A percentile compares a stretch with the other conserved stretches of the same genome.
Conservation (phyloP, 805 yeast species). For the Wickerhamomyces ciferrii region DNA sequence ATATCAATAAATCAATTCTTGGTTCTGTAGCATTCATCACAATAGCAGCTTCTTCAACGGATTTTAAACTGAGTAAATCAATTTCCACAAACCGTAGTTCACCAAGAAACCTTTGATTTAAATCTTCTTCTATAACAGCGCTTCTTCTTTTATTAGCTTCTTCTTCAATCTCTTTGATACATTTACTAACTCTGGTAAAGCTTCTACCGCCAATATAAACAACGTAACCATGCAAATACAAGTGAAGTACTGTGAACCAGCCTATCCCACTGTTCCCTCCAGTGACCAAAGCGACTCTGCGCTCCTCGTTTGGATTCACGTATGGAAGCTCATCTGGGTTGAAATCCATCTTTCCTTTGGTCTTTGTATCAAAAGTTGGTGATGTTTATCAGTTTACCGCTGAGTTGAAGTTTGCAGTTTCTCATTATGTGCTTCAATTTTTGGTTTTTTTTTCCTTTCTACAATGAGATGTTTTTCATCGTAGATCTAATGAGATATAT, state of each 20-base stretch:
- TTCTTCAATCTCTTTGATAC: constrained; percentile 44
- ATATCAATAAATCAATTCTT: constrained; percentile 54
- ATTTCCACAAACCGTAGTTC: constrained; percentile 42
- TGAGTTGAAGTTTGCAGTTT: too few relatives aligned
- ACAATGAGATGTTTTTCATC: too few relatives aligned
- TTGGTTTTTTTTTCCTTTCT: too few relatives aligned
- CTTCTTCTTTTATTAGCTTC: constrained; percentile 36
- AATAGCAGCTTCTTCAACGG: constrained; percentile 41
- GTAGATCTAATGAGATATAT: too few relatives aligned
- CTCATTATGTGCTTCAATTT: too few relatives aligned
- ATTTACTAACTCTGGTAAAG: constrained; percentile 43
- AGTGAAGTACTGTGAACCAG: constrained; percentile 62
- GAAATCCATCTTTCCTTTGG: constrained; percentile 10
- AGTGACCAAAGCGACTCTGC: constrained; percentile 63
- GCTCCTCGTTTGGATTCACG: constrained; percentile 42
- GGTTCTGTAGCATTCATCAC: constrained; percentile 41
- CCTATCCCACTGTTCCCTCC: constrained; percentile 82
- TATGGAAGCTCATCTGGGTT: constrained; percentile 53
- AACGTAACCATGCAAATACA: constrained; percentile 67
- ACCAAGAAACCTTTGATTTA: constrained; percentile 31
- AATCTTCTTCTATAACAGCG: constrained; percentile 2
- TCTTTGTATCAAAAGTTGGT: too few relatives aligned
- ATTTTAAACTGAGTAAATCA: constrained; percentile 41
- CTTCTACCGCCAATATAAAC: constrained; percentile 71
- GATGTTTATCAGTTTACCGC: too few relatives aligned